These are phyloP conservation scores for Xylaria curta DNA, from an alignment of 495 filamentous ascomycete genomes.

Conservation along the genomic window DNA sequence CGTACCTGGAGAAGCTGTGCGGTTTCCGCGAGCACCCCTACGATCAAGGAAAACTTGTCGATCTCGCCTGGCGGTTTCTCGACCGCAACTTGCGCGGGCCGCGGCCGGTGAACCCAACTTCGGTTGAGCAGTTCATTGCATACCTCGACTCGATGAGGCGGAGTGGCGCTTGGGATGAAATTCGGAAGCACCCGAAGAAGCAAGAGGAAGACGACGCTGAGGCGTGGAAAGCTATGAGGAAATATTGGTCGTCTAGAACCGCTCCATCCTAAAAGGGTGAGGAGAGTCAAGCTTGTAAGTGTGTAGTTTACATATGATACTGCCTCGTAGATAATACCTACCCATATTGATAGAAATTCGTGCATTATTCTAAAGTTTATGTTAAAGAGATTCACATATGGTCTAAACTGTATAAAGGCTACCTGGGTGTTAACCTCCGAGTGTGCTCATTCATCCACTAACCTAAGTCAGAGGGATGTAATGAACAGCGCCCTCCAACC, in stretches of 20 bases:
- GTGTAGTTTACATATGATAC: background rate
- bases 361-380: too few relatives aligned
- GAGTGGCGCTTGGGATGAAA: conserved; percentile 27
- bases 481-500: background rate
- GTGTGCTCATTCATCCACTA: background rate
- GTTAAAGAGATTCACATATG: too few relatives aligned
- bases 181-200: conserved; percentile 24
- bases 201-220: conserved; percentile 29
- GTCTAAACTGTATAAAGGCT: background rate
- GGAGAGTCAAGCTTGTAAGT: background rate
- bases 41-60: conserved; percentile 34
- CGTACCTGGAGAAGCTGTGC: conserved; percentile 27
- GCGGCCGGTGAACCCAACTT: conserved; percentile 24
- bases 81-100: conserved; percentile 35
- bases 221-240: conserved; percentile 32
- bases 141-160: conserved; percentile 20
- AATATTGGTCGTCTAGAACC: conserved; percentile 32
- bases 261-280: conserved; percentile 15
- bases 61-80: conserved; percentile 37
- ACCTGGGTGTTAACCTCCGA: background rate
- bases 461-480: background rate
- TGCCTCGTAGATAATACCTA: background rate
- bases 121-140: conserved; percentile 26
- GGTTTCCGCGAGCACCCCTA: conserved; percentile 29
- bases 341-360: background rate